phyloP scores from a whole-genome alignment of 345 rosid species.

The Syzygium aqueum region DNA sequence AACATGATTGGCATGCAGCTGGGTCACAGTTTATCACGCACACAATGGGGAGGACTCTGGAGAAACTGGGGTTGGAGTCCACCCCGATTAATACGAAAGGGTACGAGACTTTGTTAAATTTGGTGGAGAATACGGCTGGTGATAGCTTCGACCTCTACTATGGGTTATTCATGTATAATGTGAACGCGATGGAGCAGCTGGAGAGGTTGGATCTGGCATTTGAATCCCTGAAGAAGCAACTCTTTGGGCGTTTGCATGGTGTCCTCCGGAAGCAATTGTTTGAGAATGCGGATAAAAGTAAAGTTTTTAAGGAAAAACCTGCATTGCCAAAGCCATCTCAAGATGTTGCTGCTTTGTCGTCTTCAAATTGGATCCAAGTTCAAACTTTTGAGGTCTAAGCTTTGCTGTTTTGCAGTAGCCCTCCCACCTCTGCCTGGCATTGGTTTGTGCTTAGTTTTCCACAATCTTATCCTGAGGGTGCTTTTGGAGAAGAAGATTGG shows the following conservation, averaged over 20 bases:
- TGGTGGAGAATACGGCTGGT: slow-evolving; percentile 76
- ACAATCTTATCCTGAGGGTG: neutral
- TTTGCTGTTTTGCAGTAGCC: neutral
- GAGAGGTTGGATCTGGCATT: slow-evolving; percentile 64
- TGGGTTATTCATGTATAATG: slow-evolving; percentile 70
- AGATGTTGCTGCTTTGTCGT: neutral
- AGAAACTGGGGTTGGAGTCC: slow-evolving; percentile 49
- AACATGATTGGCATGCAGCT: slow-evolving; percentile 79
- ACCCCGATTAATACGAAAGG: slow-evolving; percentile 68
- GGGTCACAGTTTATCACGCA: slow-evolving; percentile 86
- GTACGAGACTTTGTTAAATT: slow-evolving; percentile 59
- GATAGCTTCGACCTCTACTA: slow-evolving; percentile 82
- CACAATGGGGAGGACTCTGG: slow-evolving; percentile 64
- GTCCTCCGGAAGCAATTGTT: slow-evolving; percentile 48
- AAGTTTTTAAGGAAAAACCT: neutral
- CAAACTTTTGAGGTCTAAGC: neutral
- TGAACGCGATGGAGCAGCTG: slow-evolving; percentile 77
- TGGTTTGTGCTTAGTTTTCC: neutral
- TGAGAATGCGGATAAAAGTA: slow-evolving; percentile 14
- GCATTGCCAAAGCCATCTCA: neutral
- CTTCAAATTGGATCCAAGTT: neutral
- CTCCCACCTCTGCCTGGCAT: neutral
- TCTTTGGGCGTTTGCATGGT: slow-evolving; percentile 52
- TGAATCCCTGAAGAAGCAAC: slow-evolving; percentile 62
- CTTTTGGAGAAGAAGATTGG: neutral